phyloP scores from a whole-genome alignment of 495 filamentous ascomycete genomes.

The Cercophora samala region DNA sequence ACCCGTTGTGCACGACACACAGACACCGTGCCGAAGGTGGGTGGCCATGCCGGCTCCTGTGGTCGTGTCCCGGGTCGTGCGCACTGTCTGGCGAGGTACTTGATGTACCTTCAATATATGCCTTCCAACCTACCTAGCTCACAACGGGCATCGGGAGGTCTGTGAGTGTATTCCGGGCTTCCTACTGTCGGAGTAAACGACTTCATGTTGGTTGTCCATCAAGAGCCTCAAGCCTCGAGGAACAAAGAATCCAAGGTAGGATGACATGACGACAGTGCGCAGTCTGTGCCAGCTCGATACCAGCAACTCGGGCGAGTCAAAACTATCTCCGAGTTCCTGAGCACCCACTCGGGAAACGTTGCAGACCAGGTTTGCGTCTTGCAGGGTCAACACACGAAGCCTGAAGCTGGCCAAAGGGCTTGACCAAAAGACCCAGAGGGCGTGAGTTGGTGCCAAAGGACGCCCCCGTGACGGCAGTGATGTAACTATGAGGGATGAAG shows the following conservation, averaged over 20 bases:
- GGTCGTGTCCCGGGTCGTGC: not conserved
- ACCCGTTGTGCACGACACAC: slow-evolving; percentile 8
- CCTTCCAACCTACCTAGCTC: not conserved
- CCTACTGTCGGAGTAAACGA: not conserved
- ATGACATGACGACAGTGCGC: not conserved
- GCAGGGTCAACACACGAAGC: not conserved
- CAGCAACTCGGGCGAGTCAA: not conserved
- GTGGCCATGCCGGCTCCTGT: slow-evolving; percentile 6
- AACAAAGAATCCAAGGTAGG: not conserved
- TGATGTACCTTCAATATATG: not conserved
- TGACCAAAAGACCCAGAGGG: no score
- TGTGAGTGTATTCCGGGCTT: not conserved
- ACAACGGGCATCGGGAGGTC: not conserved
- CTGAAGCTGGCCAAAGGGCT: not conserved
- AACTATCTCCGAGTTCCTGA: not conserved
- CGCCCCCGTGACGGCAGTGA: not conserved
- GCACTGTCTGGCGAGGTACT: slow-evolving; percentile 3
- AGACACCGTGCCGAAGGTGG: slow-evolving; percentile 6
- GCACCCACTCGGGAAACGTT: not conserved
- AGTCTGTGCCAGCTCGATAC: slow-evolving; percentile 4
- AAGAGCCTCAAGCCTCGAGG: no score
- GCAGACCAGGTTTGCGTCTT: not conserved
- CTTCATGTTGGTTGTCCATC: no score
- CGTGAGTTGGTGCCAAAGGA: not conserved
- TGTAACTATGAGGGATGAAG: not conserved